Evolutionary conservation across 345 rosid species (phyloP).

Genomic region (Populus nigra): DNA sequence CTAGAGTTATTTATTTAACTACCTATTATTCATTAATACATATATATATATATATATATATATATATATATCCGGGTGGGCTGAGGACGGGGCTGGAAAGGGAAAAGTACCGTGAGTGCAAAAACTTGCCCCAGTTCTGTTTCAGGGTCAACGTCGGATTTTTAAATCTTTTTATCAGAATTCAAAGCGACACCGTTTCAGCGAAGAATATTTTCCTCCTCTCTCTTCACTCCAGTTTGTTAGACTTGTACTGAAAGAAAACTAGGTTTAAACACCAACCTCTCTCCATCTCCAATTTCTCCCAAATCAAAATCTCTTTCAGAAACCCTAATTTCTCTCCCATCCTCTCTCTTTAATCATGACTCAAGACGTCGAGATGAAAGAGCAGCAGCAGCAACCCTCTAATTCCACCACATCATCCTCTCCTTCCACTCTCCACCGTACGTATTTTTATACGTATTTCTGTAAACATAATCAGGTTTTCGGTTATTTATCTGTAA

Average conservation of each 20-base stretch:
- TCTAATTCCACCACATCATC: slow-evolving; percentile 49
- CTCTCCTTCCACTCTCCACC: slow-evolving; percentile 61
- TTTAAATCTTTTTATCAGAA: neutral
- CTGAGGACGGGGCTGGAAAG: neutral
- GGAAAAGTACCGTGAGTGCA: neutral
- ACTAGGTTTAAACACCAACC: neutral
- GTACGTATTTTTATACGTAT: slow-evolving; percentile 27
- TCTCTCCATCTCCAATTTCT: neutral
- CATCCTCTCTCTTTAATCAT: slow-evolving; percentile 16
- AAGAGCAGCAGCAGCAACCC: slow-evolving; percentile 49
- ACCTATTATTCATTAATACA: no score
- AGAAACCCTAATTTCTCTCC: neutral
- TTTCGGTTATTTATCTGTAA: slow-evolving; percentile 6
- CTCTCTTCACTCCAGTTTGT: neutral
- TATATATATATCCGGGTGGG: neutral
- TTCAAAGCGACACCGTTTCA: neutral
- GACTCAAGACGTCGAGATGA: slow-evolving; percentile 85
- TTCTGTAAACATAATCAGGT: neutral
- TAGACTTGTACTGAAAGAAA: slow-evolving; percentile 24
- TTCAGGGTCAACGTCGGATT: neutral
- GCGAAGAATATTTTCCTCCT: neutral
- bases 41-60: no score
- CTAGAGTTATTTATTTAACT: no score
- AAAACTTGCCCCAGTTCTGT: neutral
- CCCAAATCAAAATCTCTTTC: neutral